These are phyloP conservation scores for Aspergillus sp. DNA, from an alignment of 2,329 filamentous ascomycete species.

Conservation along the genomic window DNA sequence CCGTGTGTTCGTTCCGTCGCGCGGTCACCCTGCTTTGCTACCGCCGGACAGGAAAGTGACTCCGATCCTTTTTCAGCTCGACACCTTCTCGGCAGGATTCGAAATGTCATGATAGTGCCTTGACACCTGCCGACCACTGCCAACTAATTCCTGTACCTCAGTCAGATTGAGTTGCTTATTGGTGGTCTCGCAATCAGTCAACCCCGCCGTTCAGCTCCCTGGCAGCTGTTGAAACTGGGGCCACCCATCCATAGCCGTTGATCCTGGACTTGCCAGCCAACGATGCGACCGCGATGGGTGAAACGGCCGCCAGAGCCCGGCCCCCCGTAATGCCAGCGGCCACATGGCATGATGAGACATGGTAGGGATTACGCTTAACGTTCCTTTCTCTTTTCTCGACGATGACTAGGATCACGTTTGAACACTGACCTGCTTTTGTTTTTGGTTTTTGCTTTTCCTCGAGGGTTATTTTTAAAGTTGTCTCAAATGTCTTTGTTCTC, in stretches of 20 bases:
- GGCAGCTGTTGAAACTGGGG: neutral
- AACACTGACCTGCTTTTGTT: neutral
- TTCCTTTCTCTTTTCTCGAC: neutral
- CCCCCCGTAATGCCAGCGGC: neutral
- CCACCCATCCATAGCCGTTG: neutral
- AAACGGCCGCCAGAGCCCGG: neutral
- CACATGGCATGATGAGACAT: slow-evolving; percentile 8
- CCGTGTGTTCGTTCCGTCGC: neutral
- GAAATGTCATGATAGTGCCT: neutral
- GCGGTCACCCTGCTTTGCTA: neutral
- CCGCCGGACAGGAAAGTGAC: neutral
- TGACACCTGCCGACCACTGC: neutral
- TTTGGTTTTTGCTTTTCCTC: neutral
- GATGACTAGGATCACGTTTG: too few species aligned
- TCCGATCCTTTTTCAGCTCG: slow-evolving; percentile 1
- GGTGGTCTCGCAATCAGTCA: neutral
- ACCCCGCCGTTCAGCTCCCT: slow-evolving; percentile 8
- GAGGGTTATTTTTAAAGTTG: slow-evolving; percentile 1
- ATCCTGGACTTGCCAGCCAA: neutral
- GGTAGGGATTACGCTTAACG: slow-evolving; percentile 9
- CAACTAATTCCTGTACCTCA: neutral
- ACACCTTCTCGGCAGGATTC: neutral
- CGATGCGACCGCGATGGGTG: neutral
- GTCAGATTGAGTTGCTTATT: neutral
- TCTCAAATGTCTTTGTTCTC: neutral